A percentile compares a stretch with the other conserved stretches of the same genome.
phyloP scores from a whole-genome alignment of 129 eudicot species.

The Smallanthus sonchifolius region DNA sequence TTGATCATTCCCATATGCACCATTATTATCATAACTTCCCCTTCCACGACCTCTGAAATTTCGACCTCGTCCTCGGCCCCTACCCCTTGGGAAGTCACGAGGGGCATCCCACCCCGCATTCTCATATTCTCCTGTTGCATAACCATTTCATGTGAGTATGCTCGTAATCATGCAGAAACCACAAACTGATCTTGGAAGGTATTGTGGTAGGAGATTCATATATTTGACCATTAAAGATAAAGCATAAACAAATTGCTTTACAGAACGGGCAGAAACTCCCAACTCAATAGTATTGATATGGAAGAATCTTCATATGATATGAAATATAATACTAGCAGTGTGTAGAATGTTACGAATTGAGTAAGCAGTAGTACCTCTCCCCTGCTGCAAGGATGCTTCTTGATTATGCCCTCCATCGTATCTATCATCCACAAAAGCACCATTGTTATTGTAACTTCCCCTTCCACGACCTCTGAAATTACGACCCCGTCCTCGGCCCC shows the following conservation, averaged over 20 bases:
- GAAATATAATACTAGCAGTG: background rate
- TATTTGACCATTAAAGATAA: too few relatives aligned
- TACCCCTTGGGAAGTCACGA: conserved; percentile 62
- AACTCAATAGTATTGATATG: too few relatives aligned
- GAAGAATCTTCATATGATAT: background rate
- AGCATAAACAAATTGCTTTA: too few relatives aligned
- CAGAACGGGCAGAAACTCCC: too few relatives aligned
- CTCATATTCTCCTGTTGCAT: conserved; percentile 39
- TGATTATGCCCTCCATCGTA: conserved; percentile 63
- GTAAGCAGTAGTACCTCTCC: conserved; percentile 20
- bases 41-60: conserved; percentile 72
- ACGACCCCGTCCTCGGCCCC: conserved; percentile 74
- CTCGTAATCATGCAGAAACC: too few relatives aligned
- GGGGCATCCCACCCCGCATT: conserved; percentile 75
- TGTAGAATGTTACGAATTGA: background rate
- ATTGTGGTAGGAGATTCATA: too few relatives aligned
- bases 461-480: conserved; percentile 75
- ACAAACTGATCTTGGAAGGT: too few relatives aligned
- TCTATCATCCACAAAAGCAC: conserved; percentile 52
- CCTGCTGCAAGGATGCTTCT: conserved; percentile 42
- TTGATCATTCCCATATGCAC: conserved; percentile 49
- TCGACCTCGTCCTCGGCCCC: conserved; percentile 71
- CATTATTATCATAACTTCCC: conserved; percentile 38
- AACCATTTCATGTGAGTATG: background rate
- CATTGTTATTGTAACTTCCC: conserved; percentile 47